Percentiles rank a stretch among this genome's conserved stretches.
These are phyloP conservation scores for Brassica juncea DNA, from an alignment of 345 rosid species.

Conservation along the genomic window DNA sequence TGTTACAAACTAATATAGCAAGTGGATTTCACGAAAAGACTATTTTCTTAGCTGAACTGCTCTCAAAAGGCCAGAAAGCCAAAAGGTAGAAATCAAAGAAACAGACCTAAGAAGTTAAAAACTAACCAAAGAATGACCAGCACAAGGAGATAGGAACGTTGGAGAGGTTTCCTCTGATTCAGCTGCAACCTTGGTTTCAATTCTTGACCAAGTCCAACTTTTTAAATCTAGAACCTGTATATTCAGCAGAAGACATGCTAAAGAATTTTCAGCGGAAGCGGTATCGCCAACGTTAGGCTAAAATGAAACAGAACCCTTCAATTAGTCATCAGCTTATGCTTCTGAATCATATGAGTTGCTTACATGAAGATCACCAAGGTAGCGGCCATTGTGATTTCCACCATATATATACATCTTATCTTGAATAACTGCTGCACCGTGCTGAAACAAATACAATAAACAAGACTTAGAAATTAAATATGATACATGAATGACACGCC, in stretches of 20 bases:
- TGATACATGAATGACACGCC: conserved; percentile 26
- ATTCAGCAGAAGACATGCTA: conserved; percentile 26
- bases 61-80: background rate
- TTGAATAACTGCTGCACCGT: conserved; percentile 85
- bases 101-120: conserved; percentile 13
- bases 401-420: conserved; percentile 95
- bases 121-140: conserved; percentile 98
- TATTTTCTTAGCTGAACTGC: conserved; percentile 19
- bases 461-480: conserved; percentile 29
- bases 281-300: background rate
- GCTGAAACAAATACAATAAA: conserved; percentile 53
- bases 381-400: conserved; percentile 99
- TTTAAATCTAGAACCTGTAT: conserved; percentile 90
- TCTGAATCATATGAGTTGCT: conserved; percentile 41
- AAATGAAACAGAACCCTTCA: conserved; percentile 14
- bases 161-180: conserved; percentile 62
- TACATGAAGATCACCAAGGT: conserved; percentile 94
- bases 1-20: conserved; percentile 27
- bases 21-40: conserved; percentile 30
- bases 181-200: conserved; percentile 63
- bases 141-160: conserved; percentile 65
- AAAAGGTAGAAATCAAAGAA: conserved; percentile 9
- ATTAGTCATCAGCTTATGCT: conserved; percentile 17
- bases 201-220: conserved; percentile 95
- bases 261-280: background rate